phyloP scores from a whole-genome alignment of 2,329 filamentous ascomycete genomes.

The Mariannaea sp. region DNA sequence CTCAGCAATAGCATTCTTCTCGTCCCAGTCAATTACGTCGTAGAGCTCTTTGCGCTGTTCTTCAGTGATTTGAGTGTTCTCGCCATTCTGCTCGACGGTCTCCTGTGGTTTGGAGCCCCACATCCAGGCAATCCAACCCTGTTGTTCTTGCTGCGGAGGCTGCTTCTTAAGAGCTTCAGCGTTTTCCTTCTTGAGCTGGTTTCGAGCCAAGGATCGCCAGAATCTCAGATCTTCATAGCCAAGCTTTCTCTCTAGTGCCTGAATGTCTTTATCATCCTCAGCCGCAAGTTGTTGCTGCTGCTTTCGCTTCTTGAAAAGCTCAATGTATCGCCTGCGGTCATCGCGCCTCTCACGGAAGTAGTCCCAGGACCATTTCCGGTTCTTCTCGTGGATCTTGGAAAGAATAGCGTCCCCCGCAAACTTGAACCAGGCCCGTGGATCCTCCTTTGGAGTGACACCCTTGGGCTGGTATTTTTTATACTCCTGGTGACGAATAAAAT shows the following conservation, averaged over 20 bases:
- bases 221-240: conserved; percentile 95
- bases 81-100: conserved; percentile 62
- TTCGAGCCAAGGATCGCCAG: conserved; percentile 92
- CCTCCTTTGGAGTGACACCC: conserved; percentile 77
- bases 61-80: conserved; percentile 88
- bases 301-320: conserved; percentile 94
- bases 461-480: conserved; percentile 94
- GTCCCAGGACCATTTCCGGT: conserved; percentile 92
- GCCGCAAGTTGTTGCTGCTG: conserved; percentile 71
- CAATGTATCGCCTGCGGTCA: conserved; percentile 85
- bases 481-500: conserved; percentile 96
- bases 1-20: conserved; percentile 88
- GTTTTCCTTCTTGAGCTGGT: conserved; percentile 94
- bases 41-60: conserved; percentile 96
- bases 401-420: conserved; percentile 91
- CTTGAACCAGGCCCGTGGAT: conserved; percentile 87
- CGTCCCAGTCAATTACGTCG: conserved; percentile 97
- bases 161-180: conserved; percentile 78
- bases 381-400: conserved; percentile 92
- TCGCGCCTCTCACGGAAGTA: conserved; percentile 94
- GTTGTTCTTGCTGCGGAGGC: conserved; percentile 63
- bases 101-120: conserved; percentile 79
- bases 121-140: conserved; percentile 90
- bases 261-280: conserved; percentile 73
- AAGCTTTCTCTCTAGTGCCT: conserved; percentile 82